These are phyloP conservation scores for Ensete glaucum DNA, from an alignment of 176 grass and related monocot genomes.

Conservation along the genomic window DNA sequence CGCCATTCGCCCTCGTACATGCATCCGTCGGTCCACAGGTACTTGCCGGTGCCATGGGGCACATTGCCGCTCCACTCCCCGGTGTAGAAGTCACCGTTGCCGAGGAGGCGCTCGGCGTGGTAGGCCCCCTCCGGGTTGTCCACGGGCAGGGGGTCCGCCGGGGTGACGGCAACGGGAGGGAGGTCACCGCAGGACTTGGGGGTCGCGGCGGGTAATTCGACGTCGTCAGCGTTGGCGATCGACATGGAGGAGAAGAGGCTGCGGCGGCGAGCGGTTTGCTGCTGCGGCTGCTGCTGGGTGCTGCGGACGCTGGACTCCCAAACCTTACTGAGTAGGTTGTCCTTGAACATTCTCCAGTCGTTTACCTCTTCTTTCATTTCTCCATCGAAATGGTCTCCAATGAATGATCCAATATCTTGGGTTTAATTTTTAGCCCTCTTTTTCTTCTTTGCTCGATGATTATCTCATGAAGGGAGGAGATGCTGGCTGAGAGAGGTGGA, in stretches of 20 bases:
- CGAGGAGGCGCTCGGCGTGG: slow-evolving; percentile 59
- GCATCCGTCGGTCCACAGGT: slow-evolving; percentile 95
- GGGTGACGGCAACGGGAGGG: slow-evolving; percentile 18
- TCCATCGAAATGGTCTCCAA: background rate
- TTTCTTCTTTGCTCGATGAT: background rate
- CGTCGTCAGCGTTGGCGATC: slow-evolving; percentile 35
- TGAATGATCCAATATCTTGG: background rate
- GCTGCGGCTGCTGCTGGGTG: slow-evolving; percentile 28
- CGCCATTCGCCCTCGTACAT: slow-evolving; percentile 95
- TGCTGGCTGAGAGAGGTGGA: background rate
- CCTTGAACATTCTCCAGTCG: slow-evolving; percentile 11
- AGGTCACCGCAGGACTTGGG: slow-evolving; percentile 22
- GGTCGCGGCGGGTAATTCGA: slow-evolving; percentile 28
- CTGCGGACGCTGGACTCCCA: slow-evolving; percentile 55
- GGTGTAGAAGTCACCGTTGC: slow-evolving; percentile 92
- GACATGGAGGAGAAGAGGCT: slow-evolving; percentile 34
- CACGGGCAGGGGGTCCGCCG: background rate
- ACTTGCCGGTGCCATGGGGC: slow-evolving; percentile 71
- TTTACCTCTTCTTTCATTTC: background rate
- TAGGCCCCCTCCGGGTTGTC: background rate
- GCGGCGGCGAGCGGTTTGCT: slow-evolving; percentile 37
- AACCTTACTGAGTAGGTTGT: slow-evolving; percentile 24
- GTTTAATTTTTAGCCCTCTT: background rate
- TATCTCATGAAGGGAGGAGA: background rate
- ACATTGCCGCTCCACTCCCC: slow-evolving; percentile 48